Evolutionary conservation across 306 rosid species (phyloP).

Genomic region (Pterocarpus macrocarpus): DNA sequence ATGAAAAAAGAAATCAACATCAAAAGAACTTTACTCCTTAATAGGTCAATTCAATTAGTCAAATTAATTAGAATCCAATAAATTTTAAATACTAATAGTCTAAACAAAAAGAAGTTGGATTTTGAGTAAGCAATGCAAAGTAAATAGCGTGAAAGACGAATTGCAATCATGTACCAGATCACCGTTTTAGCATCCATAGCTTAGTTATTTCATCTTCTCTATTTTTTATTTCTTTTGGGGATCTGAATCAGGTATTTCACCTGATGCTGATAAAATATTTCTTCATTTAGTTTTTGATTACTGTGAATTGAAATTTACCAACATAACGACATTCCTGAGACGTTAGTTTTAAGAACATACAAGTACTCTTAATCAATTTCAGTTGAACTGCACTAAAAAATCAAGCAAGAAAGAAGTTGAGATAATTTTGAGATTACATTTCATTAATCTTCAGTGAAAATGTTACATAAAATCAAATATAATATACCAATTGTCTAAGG

Average conservation of each 20-base stretch:
- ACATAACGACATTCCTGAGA: neutral
- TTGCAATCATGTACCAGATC: neutral
- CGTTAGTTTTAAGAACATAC: neutral
- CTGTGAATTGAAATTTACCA: constrained; percentile 9
- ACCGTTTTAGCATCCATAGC: neutral
- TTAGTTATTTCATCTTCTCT: neutral
- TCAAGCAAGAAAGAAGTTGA: neutral
- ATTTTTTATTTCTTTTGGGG: no score
- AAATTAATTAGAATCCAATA: no score
- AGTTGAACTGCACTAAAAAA: neutral
- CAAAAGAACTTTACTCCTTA: no score
- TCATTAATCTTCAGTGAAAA: constrained; percentile 41
- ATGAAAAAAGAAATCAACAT: no score
- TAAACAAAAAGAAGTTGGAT: neutral
- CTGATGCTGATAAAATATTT: neutral
- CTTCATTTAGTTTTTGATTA: neutral
- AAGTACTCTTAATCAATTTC: neutral
- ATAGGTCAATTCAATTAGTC: no score
- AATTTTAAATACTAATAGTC: no score
- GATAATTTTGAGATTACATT: neutral
- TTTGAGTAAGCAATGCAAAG: neutral
- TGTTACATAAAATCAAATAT: constrained; percentile 61
- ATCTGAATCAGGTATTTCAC: no score
- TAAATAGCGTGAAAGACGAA: neutral
- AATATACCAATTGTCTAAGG: constrained; percentile 54